Base-by-base conservation (phyloP, 1,284 basidiomycete species). In the Inonotus obliquus region DNA sequence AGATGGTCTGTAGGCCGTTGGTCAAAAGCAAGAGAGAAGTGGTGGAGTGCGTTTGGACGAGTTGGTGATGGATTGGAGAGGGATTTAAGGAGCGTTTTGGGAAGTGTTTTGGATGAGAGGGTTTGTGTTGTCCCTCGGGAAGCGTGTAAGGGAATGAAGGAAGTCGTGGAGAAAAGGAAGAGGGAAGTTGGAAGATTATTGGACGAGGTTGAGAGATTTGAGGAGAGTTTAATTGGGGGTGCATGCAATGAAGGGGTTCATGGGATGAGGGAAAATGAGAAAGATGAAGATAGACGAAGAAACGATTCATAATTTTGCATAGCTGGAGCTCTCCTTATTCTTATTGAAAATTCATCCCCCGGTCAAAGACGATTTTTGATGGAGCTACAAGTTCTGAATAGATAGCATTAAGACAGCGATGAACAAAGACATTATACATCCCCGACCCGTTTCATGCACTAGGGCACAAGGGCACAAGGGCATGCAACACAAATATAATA, bases 1-100 rank as follows among this genome's bases (percentile, higher is more conserved):
- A 77, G 88, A 27, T 87, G 88, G 81, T 85, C 84, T 6, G 79
- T 90, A 19, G 81, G 82, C 2, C 76, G 77, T 62, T 94, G 92
- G 91, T 85, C 87, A 57, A 81, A 76, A 65, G 86, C 86, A 2
- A 89, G 92, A 72, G 76, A 70, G 58, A 75, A 73, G 54, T 95
- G 92, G 86, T 84, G 84, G 84, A 79, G 79, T 57, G 89, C 93
- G 71, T 92, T 86, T 79, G 70, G 72, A 35, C 77, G 93, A 48
- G 80, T 93, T 2, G 83, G 83, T 3, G 78, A 83, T 56, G 89
- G 92, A 9, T 74, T 92, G 55, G 81, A 83, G 65, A 79, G 88
- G 54, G 92, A 95, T 75, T 72, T 94, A 17, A 77, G 81, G 75
- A 91, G 65, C 11, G 77, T 76, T 0, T 65, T 89, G 21, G 73